These are phyloP conservation scores for Paulownia fortunei DNA, from an alignment of 257 asterid species.

Conservation along the genomic window DNA sequence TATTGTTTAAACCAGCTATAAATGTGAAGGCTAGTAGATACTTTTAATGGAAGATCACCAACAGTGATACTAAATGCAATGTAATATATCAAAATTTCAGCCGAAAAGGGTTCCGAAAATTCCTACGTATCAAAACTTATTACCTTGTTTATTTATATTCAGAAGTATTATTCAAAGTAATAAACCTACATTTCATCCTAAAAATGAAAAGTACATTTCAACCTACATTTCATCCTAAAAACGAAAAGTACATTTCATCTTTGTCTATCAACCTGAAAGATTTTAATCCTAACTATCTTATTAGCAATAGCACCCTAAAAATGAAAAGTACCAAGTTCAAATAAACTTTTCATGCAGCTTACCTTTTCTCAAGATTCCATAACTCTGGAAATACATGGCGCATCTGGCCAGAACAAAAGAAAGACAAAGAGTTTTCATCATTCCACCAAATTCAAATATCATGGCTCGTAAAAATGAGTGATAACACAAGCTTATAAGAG, in stretches of 20 bases:
- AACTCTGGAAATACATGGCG: conserved; percentile 89
- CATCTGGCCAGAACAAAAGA: conserved; percentile 57
- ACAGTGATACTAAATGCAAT: conserved; percentile 15
- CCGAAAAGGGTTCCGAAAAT: not conserved
- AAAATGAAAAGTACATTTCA: too few relatives aligned
- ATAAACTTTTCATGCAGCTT: conserved; percentile 20
- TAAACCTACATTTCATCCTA: not conserved
- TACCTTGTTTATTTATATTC: not conserved
- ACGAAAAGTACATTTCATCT: not conserved
- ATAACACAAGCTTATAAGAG: conserved; percentile 4
- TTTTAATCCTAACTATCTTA: conserved; percentile 2
- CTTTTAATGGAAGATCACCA: conserved; percentile 6
- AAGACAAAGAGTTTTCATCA: conserved; percentile 24
- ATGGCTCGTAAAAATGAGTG: conserved; percentile 19
- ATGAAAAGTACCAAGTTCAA: conserved; percentile 11
- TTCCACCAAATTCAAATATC: conserved; percentile 25
- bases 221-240: too few relatives aligned
- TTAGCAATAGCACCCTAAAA: conserved; percentile 6
- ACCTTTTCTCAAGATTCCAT: conserved; percentile 90
- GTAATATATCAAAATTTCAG: conserved; percentile 16
- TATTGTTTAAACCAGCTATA: conserved; percentile 16
- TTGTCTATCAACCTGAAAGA: conserved; percentile 7
- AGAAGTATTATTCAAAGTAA: not conserved
- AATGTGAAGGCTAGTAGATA: conserved; percentile 19
- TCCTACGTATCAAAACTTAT: conserved; percentile 2